Evolutionary conservation across 139 green algal genomes (phyloP).

Genomic region (Chlorella sp.): DNA sequence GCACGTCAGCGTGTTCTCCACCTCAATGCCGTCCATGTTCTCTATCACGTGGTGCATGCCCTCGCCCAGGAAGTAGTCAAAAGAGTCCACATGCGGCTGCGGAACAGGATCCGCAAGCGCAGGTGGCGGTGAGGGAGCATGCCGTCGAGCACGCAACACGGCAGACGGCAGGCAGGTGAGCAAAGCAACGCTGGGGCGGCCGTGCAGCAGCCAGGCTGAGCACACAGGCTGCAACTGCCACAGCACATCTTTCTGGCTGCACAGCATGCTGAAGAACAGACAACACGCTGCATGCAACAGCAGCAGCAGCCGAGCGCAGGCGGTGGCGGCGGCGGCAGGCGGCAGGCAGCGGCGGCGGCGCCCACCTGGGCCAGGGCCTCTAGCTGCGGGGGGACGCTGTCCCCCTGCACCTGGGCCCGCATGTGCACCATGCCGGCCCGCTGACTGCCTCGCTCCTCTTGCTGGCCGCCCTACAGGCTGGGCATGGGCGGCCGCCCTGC

Average conservation of each 20-base stretch:
- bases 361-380: conserved; percentile 33
- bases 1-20: conserved; percentile 21
- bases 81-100: conserved; percentile 88
- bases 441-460: no score
- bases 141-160: neutral
- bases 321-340: neutral
- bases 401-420: neutral
- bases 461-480: no score
- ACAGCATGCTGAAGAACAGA: no score
- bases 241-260: no score
- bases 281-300: no score
- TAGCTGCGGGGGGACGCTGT: conserved; percentile 11
- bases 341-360: neutral
- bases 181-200: no score
- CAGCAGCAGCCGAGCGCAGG: no score
- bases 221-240: no score
- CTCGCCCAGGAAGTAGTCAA: conserved; percentile 91
- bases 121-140: no score
- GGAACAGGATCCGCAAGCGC: neutral
- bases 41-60: conserved; percentile 79
- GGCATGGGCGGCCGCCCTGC: no score
- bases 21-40: conserved; percentile 78
- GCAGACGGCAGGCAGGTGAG: no score
- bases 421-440: conserved; percentile 12
- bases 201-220: no score